Base-by-base conservation (phyloP, 2,329 filamentous ascomycete genomes). In the Hymenoscyphus albidus region DNA sequence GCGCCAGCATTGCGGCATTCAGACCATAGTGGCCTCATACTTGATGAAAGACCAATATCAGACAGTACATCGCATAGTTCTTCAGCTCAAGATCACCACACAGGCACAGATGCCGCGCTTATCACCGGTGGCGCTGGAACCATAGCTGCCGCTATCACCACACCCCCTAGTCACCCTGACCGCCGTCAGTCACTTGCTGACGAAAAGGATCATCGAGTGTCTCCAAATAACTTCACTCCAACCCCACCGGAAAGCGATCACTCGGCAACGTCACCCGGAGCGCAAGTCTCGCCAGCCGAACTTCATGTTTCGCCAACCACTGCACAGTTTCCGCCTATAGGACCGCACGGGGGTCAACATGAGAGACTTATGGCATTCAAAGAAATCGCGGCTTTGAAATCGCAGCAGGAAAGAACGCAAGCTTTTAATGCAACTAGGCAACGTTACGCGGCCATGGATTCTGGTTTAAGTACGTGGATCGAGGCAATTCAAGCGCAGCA, bases 311-410 rank as follows among this genome's bases (percentile, higher is more conserved):
- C 66, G 22, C 66, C 63, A 31, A 58, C 64, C 9, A 61, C 68
- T 39, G 57, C 66, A 14, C 60, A 62, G n/a, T 48, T 31, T 18
- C n/a, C 32, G 14, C 31, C n/a, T 16, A 55, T 58, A 16, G 48
- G 48, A 12, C 18, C 22, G 2, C 48, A 54, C 27, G 48, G 48
- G 22, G 48, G 18, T 54, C 48, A 18, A 13, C 48, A 54, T 27
- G 62, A 61, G 12, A 70, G 64, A 35, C 63, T 74, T 16, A 44
- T 72, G 4, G 61, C 65, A 12, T 93, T 96, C 77, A 85, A 88
- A 60, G 90, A 96, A 64, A 96, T 97, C 66, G 82, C 92, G 71
- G 86, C 85, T 9, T 81, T 95, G 59, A 81, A 84, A 16, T 85
- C 84, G 1, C 77, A 87, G 0, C 76, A 82, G 14, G 88, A 95